Conservation (phyloP, 257 asterid species). For the Mitragyna speciosa region DNA sequence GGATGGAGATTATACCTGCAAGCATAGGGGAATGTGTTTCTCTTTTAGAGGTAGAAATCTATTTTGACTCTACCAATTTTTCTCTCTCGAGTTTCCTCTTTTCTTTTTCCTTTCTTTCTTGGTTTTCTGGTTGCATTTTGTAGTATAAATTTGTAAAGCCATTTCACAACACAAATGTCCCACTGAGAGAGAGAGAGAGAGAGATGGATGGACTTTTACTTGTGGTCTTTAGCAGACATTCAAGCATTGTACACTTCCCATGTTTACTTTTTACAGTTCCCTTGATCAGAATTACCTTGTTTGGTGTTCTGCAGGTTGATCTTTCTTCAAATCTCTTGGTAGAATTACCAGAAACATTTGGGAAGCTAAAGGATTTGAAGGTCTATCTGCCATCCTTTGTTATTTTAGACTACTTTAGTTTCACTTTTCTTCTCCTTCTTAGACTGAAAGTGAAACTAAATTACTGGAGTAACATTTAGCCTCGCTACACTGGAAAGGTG, state of each 20-base stretch:
- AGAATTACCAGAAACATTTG: slow-evolving; percentile 72
- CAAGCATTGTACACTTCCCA: slow-evolving; percentile 11
- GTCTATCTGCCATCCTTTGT: slow-evolving; percentile 31
- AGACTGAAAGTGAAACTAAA: background rate
- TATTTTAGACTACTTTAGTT: background rate
- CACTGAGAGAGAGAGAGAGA: background rate
- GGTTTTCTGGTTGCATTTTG: background rate
- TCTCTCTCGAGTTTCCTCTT: background rate
- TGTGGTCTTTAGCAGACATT: background rate
- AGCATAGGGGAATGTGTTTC: slow-evolving; percentile 68
- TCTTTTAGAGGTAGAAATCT: slow-evolving; percentile 70
- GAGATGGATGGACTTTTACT: too few relatives aligned
- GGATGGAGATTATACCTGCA: slow-evolving; percentile 61
- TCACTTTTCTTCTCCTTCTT: background rate
- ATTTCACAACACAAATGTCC: background rate
- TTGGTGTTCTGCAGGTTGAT: slow-evolving; percentile 64
- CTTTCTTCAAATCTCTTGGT: slow-evolving; percentile 72
- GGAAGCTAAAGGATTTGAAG: slow-evolving; percentile 60
- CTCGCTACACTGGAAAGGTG: background rate
- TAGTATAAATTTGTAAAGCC: background rate
- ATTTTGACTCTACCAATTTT: slow-evolving; percentile 2
- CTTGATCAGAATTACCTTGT: slow-evolving; percentile 16
- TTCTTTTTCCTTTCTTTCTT: background rate
- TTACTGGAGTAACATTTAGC: background rate
- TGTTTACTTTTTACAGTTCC: slow-evolving; percentile 3